A percentile compares a stretch with the other conserved stretches of the same genome.
phyloP scores from a whole-genome alignment of 345 rosid species.

The Camelina hispida region DNA sequence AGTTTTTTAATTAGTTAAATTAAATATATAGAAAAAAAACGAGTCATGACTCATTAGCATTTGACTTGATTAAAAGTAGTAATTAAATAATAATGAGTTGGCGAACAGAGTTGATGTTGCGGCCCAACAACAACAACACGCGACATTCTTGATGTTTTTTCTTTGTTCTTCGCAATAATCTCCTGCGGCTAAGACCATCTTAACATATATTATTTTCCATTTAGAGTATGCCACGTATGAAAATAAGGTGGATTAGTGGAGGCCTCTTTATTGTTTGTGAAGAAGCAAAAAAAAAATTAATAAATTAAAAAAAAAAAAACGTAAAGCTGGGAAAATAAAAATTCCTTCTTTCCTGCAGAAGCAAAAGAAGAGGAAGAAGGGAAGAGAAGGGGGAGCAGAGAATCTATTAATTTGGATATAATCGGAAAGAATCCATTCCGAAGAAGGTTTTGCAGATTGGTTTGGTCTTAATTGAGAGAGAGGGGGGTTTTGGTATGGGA shows the following conservation, averaged over 20 bases:
- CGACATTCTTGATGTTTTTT: constrained; percentile 32
- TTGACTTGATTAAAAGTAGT: constrained; percentile 5
- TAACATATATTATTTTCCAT: neutral
- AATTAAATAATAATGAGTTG: constrained; percentile 5
- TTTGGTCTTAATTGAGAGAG: constrained; percentile 1
- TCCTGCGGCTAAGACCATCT: neutral
- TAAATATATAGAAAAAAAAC: too few relatives aligned
- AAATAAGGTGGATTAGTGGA: neutral
- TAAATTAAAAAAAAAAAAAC: neutral
- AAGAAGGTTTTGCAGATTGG: neutral
- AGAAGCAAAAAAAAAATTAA: constrained; percentile 1
- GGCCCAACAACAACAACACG: constrained; percentile 12
- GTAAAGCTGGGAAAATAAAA: constrained; percentile 27
- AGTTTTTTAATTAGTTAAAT: too few relatives aligned
- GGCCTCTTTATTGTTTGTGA: neutral
- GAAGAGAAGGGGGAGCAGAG: constrained; percentile 22
- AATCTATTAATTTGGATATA: constrained; percentile 6
- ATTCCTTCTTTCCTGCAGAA: constrained; percentile 34
- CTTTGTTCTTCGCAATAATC: constrained; percentile 6
- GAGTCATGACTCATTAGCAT: neutral
- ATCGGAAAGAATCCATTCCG: constrained; percentile 25
- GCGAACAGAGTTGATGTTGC: constrained; percentile 13
- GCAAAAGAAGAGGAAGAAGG: constrained; percentile 6
- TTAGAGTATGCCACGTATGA: neutral
- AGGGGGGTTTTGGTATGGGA: constrained; percentile 19